These are phyloP conservation scores for Alternaria sp. DNA, from an alignment of 2,329 filamentous ascomycete genomes.

Conservation along the genomic window DNA sequence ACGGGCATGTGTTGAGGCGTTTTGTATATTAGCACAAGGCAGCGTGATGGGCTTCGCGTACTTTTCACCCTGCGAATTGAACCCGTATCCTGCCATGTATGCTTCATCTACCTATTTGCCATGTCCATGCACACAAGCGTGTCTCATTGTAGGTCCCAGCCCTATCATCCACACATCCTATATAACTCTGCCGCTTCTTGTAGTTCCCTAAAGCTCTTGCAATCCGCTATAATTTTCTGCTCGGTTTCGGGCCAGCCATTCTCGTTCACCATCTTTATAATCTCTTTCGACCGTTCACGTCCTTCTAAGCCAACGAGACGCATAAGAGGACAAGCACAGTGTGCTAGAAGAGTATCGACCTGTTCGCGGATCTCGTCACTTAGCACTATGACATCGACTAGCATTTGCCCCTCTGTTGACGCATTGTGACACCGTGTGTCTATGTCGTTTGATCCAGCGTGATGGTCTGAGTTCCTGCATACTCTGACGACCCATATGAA, in stretches of 20 bases:
- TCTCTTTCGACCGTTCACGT: neutral
- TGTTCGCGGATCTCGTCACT: neutral
- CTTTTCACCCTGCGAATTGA: neutral
- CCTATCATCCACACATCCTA: neutral
- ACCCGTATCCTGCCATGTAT: neutral
- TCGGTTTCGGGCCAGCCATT: neutral
- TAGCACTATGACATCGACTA: neutral
- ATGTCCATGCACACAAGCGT: neutral
- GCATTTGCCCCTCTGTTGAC: neutral
- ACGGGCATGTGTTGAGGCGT: neutral
- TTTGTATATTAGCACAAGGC: neutral
- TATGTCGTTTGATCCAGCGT: neutral
- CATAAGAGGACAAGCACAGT: neutral
- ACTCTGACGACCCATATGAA: neutral
- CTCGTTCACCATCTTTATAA: neutral
- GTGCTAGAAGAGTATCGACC: neutral
- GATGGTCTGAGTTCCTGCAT: neutral
- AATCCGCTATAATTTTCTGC: neutral
- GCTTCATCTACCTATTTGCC: fast-evolving
- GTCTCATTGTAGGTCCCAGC: neutral
- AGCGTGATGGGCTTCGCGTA: neutral
- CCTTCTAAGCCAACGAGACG: neutral
- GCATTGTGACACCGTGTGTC: neutral
- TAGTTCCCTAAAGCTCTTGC: neutral
- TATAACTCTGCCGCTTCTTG: neutral